phyloP scores from a whole-genome alignment of 2,329 filamentous ascomycete species.

The Helotiales sp. region DNA sequence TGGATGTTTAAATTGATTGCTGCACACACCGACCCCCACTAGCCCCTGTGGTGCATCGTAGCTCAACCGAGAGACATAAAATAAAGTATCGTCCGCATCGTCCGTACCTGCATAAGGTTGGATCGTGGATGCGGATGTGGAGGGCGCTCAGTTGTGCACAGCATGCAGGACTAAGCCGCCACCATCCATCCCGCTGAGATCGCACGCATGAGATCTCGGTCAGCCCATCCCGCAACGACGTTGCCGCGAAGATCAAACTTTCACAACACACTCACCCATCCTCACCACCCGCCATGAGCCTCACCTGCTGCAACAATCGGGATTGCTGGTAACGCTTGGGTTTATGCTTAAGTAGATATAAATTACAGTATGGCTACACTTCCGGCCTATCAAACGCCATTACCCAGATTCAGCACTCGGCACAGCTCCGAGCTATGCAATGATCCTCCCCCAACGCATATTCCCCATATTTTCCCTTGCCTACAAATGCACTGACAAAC shows the following conservation, averaged over 20 bases:
- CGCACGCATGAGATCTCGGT: neutral
- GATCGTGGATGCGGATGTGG: too few species aligned
- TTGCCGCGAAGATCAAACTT: conserved; percentile 7
- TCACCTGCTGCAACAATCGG: neutral
- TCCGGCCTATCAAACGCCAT: conserved; percentile 28
- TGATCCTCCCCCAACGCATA: neutral
- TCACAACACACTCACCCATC: neutral
- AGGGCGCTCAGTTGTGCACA: neutral
- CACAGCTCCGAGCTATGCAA: neutral
- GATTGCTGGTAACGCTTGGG: conserved; percentile 4
- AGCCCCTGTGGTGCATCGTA: too few species aligned
- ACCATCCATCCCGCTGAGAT: neutral
- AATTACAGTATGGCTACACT: conserved; percentile 7
- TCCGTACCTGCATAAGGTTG: neutral
- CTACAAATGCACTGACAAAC: neutral
- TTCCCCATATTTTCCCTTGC: neutral
- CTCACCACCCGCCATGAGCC: neutral
- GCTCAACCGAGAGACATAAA: neutral
- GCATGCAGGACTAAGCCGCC: neutral
- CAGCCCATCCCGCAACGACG: neutral
- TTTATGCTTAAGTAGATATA: conserved; percentile 22
- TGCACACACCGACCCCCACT: neutral
- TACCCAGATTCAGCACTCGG: conserved; percentile 21
- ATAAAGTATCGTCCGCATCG: neutral
- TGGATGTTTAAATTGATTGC: neutral